Percentiles rank a stretch among this genome's conserved stretches.
phyloP scores from a whole-genome alignment of 2,329 filamentous ascomycete species.

The Amylocarpus encephaloides region DNA sequence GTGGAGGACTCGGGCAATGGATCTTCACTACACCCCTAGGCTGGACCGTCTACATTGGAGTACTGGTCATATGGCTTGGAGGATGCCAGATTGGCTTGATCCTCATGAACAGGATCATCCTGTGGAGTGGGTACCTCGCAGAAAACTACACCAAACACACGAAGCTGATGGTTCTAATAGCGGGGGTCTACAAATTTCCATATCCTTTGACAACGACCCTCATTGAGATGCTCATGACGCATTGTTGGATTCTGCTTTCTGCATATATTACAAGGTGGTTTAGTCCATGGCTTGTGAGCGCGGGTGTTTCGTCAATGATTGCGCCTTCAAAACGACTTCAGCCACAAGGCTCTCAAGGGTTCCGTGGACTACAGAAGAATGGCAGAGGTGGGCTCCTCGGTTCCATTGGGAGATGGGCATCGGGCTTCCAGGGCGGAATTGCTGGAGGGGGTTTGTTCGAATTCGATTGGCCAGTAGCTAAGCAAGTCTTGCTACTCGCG shows the following conservation, averaged over 20 bases:
- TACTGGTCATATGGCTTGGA: slow-evolving; percentile 42
- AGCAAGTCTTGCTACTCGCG: slow-evolving; percentile 42
- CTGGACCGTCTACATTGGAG: slow-evolving; percentile 41
- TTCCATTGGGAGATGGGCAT: slow-evolving; percentile 25
- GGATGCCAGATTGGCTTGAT: slow-evolving; percentile 41
- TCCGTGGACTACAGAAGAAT: slow-evolving; percentile 25
- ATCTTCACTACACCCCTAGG: slow-evolving; percentile 41
- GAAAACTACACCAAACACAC: slow-evolving; percentile 28
- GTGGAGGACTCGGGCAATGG: slow-evolving; percentile 41
- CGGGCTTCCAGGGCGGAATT: slow-evolving; percentile 38
- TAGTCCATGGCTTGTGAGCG: slow-evolving; percentile 33
- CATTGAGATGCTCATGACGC: slow-evolving; percentile 44
- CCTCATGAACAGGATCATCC: slow-evolving; percentile 45
- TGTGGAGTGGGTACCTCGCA: slow-evolving; percentile 36
- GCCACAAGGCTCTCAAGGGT: slow-evolving; percentile 25
- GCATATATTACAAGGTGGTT: slow-evolving; percentile 43
- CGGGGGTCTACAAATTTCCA: slow-evolving; percentile 44
- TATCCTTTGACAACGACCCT: slow-evolving; percentile 46
- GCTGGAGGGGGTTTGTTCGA: slow-evolving; percentile 49
- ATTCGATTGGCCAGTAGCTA: slow-evolving; percentile 42
- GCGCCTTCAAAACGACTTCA: slow-evolving; percentile 39
- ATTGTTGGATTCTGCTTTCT: slow-evolving; percentile 40
- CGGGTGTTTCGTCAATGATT: slow-evolving; percentile 37
- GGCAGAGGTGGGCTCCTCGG: slow-evolving; percentile 28
- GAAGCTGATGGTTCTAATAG: slow-evolving; percentile 29